Evolutionary conservation across 176 grass and related monocot species (phyloP), one percentile per base, ranked within the genome.

Genomic region (Oryza rufipogon): DNA sequence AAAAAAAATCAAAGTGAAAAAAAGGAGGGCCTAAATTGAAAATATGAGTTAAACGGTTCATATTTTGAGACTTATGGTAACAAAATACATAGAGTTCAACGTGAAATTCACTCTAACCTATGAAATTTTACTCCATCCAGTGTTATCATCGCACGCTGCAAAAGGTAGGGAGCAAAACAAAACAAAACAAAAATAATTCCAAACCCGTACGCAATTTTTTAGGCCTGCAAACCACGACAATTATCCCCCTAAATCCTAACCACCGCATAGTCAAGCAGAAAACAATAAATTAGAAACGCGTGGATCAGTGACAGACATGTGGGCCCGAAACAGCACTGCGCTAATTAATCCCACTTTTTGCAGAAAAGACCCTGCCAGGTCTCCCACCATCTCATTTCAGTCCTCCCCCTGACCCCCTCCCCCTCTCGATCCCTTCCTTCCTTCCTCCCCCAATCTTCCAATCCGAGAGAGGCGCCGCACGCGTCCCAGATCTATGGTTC

Each of bases 401-500:
- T 44, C 58, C 58, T 22, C 30, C 30, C 71, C 26, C 26, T 26
- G 26, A 26, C 26, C 26, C 20, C 12, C 36, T 38, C 9, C 58
- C 32, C 4, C 17, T 45, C 9, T 45, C 9, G 81, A 17, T 36
- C 70, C 71, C 70, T 73, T 73, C 42, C 39, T 71, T 23, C 58
- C 58, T 66, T 58, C 19, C 54, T 20, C 17, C 13, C 56, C 71
- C 41, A 47, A 75, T 83, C 30, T 71, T 23, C 71, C 80, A 15
- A 28, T 22, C 69, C 80, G 19, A 12, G 26, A 12, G 17, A 32
- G 80, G 22, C 22, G 11, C 15, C 12, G 79, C 32, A 30, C 60
- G 39, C 60, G 61, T 9, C 20, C 41, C 71, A 75, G 81, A 83
- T 83, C 45, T 51, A 30, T 74, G 44, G 25, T 74, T 28, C 71